Percentiles rank a stretch among this genome's conserved stretches.
Conservation (phyloP, 257 asterid species). For the Petrea volubilis region DNA sequence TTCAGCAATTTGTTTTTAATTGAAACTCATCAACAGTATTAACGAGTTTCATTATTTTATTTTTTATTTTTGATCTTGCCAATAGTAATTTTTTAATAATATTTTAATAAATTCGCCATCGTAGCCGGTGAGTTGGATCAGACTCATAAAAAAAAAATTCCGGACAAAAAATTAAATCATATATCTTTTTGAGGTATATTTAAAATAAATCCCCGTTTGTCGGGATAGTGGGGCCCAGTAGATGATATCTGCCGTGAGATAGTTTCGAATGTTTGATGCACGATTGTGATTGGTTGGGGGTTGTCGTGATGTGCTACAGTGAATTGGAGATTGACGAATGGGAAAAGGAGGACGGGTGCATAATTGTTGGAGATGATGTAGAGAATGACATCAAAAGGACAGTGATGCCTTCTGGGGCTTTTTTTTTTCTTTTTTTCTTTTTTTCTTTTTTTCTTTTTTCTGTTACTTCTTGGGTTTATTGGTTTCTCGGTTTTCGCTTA, state of each 20-base stretch:
- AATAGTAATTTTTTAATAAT: too few species aligned
- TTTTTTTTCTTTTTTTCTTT: neutral
- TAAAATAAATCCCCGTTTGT: too few species aligned
- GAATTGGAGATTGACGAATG: neutral
- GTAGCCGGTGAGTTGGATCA: too few species aligned
- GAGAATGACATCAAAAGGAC: neutral
- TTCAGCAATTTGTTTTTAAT: too few species aligned
- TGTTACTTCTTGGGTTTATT: neutral
- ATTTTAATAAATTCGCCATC: too few species aligned
- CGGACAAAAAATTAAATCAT: too few species aligned
- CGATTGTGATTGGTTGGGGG: conserved; percentile 13
- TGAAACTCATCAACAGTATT: too few species aligned
- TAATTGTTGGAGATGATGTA: neutral
- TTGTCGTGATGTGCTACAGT: neutral
- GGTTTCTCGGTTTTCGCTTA: too few species aligned
- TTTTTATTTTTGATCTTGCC: too few species aligned
- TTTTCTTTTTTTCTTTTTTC: neutral
- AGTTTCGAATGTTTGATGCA: neutral
- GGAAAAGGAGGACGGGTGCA: neutral
- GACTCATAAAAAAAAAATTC: too few species aligned
- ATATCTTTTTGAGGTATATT: too few species aligned
- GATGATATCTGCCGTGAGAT: neutral
- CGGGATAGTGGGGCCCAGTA: conserved; percentile 15
- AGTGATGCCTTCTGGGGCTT: neutral
- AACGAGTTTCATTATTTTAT: too few species aligned